phyloP scores from a whole-genome alignment of 176 grass and related monocot species.

The Avena sativa region DNA sequence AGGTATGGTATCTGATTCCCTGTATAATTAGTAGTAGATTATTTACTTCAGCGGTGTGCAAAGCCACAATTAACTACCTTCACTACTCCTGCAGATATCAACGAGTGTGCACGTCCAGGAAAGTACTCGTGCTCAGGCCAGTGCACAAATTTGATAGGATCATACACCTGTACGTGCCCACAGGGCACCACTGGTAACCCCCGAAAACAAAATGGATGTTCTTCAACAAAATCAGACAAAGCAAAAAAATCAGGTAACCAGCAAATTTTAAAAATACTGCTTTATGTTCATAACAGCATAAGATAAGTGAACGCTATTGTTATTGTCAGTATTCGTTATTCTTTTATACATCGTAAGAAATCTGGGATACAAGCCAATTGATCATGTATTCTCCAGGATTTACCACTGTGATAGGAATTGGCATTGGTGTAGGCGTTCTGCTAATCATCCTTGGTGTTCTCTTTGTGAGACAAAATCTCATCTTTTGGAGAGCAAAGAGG shows the following conservation, averaged over 20 bases:
- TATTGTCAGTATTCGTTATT: neutral
- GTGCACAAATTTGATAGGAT: no score
- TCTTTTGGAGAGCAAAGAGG: constrained; percentile 34
- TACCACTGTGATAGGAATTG: neutral
- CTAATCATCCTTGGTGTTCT: constrained; percentile 26
- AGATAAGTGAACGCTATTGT: neutral
- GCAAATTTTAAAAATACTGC: neutral
- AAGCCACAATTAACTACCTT: no score
- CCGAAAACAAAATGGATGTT: constrained; percentile 7
- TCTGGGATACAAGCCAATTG: neutral
- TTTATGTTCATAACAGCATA: neutral
- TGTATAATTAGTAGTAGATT: neutral
- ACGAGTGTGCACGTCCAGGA: no score
- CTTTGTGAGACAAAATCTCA: constrained; percentile 27
- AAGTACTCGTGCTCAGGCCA: no score
- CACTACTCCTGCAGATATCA: no score
- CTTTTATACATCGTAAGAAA: neutral
- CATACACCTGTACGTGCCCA: neutral
- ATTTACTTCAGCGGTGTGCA: neutral
- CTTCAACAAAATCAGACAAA: constrained; percentile 4
- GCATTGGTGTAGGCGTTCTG: neutral
- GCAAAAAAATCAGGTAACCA: neutral
- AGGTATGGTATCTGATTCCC: neutral
- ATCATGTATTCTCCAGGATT: neutral
- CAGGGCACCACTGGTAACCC: neutral